Base-by-base conservation (phyloP, 2,329 filamentous ascomycete species). In the Ceratocystis colombiana region DNA sequence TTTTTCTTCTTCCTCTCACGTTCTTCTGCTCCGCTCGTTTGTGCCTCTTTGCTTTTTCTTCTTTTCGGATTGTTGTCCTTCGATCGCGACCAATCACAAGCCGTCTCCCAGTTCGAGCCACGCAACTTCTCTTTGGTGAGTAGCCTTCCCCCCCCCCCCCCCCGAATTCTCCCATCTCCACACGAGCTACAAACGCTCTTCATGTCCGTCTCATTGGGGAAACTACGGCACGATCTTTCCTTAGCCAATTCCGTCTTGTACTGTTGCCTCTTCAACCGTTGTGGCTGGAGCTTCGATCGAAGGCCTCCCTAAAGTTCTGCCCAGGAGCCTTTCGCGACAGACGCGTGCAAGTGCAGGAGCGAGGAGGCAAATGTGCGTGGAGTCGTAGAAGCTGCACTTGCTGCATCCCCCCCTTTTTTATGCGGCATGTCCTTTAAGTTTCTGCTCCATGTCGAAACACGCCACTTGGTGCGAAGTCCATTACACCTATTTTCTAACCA, bases 11-110 rank as follows among this genome's bases (percentile, higher is more conserved):
- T 64, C 30, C 30, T 57, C 10, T n/a, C 61, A 65, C 57, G 61
- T 68, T 62, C 37, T 41, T 41, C 66, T 64, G 67, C 67, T 64
- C 61, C 67, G 61, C 61, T 68, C 64, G 64, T 68, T 68, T 53
- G 48, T 53, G 48, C 48, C 48, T 28, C 15, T 53, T 53, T 28
- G 25, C 30, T 57, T n/a, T 46, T 66, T 62, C 17, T 41, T 50
- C 59, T 67, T 25, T 61, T 28, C 57, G 12, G 57, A 48, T 62
- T 46, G 46, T 59, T 45, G 44, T 66, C 37, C 59, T 53, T 53
- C 33, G 44, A 30, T 59, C 28, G 20, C 61, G 61, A 46, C 61
- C 44, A 44, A 62, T 46, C 61, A 62, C 61, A 44, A 45, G 20
- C 37, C 61, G 37, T 28, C 37, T 25, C 44, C 53, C 37, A 7